Evolutionary conservation across 306 rosid genomes (phyloP).

Genomic region (Acacia confusa): DNA sequence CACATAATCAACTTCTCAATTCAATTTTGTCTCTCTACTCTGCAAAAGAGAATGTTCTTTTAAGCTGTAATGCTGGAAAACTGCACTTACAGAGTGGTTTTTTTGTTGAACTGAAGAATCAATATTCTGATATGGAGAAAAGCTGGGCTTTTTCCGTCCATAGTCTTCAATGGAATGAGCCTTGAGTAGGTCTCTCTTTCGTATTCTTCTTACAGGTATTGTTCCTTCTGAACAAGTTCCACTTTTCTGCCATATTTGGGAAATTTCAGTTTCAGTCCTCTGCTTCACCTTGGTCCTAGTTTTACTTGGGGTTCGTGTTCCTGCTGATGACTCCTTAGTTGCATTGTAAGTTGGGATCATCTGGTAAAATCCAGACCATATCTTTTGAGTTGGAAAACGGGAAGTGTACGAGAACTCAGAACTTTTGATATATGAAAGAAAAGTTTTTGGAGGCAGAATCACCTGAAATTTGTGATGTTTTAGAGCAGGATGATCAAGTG

Average conservation of each 20-base stretch:
- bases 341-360: constrained; percentile 48
- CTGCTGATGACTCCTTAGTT: constrained; percentile 15
- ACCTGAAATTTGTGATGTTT: constrained; percentile 65
- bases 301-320: background rate
- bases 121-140: constrained; percentile 24
- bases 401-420: background rate
- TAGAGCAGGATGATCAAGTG: constrained; percentile 65
- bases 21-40: background rate
- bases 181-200: constrained; percentile 40
- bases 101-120: constrained; percentile 12
- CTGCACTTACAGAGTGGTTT: constrained; percentile 58
- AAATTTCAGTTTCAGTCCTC: constrained; percentile 23
- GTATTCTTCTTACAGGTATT: constrained; percentile 61
- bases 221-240: constrained; percentile 76
- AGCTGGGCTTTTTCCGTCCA: constrained; percentile 57
- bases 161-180: constrained; percentile 48
- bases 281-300: constrained; percentile 29
- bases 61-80: background rate
- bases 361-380: constrained; percentile 31
- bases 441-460: background rate
- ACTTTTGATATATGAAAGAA: background rate
- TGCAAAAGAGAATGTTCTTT: background rate
- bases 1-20: constrained; percentile 10
- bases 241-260: constrained; percentile 66
- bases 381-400: background rate